phyloP scores from a whole-genome alignment of 2,329 filamentous ascomycete species.

The Monosporascus sp. region DNA sequence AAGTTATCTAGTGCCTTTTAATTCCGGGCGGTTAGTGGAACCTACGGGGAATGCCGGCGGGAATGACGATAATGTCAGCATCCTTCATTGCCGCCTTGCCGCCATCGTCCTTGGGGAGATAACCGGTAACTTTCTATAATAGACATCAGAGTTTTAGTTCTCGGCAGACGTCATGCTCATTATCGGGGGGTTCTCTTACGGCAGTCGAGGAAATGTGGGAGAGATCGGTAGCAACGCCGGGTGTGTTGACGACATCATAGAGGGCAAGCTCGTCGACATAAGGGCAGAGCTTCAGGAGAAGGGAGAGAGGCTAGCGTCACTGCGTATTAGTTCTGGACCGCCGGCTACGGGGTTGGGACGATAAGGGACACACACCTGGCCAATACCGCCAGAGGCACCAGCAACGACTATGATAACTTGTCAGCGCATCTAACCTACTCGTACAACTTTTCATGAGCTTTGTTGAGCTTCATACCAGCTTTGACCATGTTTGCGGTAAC shows the following conservation, averaged over 20 bases:
- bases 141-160: conserved; percentile 24
- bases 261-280: conserved; percentile 89
- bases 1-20: conserved; percentile 11
- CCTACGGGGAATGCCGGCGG: conserved; percentile 94
- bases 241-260: conserved; percentile 99
- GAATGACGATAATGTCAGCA: conserved; percentile 94
- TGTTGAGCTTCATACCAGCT: conserved; percentile 42
- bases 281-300: conserved; percentile 87
- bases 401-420: conserved; percentile 61
- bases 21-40: conserved; percentile 14
- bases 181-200: conserved; percentile 38
- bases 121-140: conserved; percentile 74
- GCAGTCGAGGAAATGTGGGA: conserved; percentile 94
- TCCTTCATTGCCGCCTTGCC: conserved; percentile 85
- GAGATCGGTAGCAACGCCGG: conserved; percentile 91
- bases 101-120: conserved; percentile 80
- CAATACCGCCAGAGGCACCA: conserved; percentile 97
- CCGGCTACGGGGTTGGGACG: neutral
- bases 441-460: neutral
- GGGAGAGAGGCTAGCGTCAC: conserved; percentile 73
- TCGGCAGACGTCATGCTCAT: neutral
- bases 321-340: conserved; percentile 10
- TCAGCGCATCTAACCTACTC: conserved; percentile 1
- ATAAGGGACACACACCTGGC: conserved; percentile 63
- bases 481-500: conserved; percentile 48